Evolutionary conservation across 805 yeast species (phyloP).

Genomic region (Teunomyces atbi): DNA sequence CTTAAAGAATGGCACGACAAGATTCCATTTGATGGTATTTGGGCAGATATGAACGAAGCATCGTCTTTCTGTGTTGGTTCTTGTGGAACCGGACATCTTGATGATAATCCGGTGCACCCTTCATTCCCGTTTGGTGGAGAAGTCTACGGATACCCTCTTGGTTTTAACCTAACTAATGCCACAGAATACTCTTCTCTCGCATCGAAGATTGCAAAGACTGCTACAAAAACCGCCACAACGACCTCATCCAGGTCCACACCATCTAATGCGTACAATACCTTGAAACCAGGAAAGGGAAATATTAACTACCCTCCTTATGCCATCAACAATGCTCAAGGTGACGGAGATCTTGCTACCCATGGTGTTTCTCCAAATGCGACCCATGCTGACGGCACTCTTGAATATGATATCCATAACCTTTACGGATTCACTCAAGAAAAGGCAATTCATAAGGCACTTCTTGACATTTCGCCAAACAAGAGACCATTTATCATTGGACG

Average conservation of each 20-base stretch:
- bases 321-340: constrained; percentile 24
- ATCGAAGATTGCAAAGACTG: constrained; percentile 9
- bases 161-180: constrained; percentile 16
- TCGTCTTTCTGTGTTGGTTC: constrained; percentile 32
- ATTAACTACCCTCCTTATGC: constrained; percentile 34
- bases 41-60: constrained; percentile 27
- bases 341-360: constrained; percentile 21
- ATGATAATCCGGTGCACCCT: constrained; percentile 19
- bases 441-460: constrained; percentile 18
- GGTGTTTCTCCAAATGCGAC: constrained; percentile 29
- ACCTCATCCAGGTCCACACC: constrained; percentile 10
- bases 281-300: constrained; percentile 25
- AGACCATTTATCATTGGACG: constrained; percentile 24
- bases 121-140: constrained; percentile 13
- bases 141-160: constrained; percentile 14
- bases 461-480: constrained; percentile 16
- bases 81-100: constrained; percentile 19
- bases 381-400: constrained; percentile 24
- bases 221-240: constrained; percentile 12
- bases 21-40: constrained; percentile 20
- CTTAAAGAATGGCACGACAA: constrained; percentile 19
- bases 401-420: constrained; percentile 26
- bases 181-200: constrained; percentile 15
- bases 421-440: constrained; percentile 23
- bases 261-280: constrained; percentile 14